A percentile compares a stretch with the other conserved stretches of the same genome.
phyloP scores from a whole-genome alignment of 768 basidiomycete genomes.

The Rhodotorula graminis region DNA sequence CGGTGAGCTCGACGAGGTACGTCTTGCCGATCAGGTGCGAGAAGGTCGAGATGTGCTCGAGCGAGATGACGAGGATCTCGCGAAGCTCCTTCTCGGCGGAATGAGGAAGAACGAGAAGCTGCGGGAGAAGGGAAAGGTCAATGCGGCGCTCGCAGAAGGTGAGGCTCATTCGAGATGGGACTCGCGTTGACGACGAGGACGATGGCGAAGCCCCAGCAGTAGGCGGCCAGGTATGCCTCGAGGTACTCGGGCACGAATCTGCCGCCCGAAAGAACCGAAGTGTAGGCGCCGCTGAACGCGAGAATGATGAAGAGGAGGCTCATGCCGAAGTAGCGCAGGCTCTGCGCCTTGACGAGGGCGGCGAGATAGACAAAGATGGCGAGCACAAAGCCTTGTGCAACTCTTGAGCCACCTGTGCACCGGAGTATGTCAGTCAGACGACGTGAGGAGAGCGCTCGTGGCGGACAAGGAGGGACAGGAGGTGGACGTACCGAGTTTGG shows the following conservation, averaged over 20 bases:
- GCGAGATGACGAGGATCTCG: conserved; percentile 37
- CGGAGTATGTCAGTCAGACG: background rate
- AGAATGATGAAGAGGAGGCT: conserved; percentile 32
- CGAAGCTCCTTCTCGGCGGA: conserved; percentile 43
- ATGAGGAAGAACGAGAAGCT: conserved; percentile 38
- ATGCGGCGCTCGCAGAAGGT: too few relatives aligned
- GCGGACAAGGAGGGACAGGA: too few relatives aligned
- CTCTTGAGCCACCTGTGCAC: background rate
- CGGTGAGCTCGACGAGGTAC: conserved; percentile 12
- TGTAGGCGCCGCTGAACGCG: conserved; percentile 33
- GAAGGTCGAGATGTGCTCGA: conserved; percentile 34
- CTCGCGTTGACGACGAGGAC: conserved; percentile 42
- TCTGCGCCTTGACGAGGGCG: conserved; percentile 20
- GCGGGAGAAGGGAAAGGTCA: too few relatives aligned
- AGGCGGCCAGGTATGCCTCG: conserved; percentile 43
- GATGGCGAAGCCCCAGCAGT: conserved; percentile 44
- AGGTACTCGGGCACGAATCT: conserved; percentile 42
- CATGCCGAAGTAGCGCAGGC: conserved; percentile 19
- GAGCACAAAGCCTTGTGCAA: conserved; percentile 45
- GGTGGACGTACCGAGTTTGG: conserved; percentile 6
- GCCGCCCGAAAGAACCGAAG: background rate
- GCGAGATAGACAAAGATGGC: conserved; percentile 41
- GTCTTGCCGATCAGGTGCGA: conserved; percentile 34
- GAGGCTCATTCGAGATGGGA: too few relatives aligned
- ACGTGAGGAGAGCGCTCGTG: background rate